Evolutionary conservation across 2,329 filamentous ascomycete species (phyloP), one percentile per base, ranked within the genome.

Genomic region (Byssoonygena ceratinophila): DNA sequence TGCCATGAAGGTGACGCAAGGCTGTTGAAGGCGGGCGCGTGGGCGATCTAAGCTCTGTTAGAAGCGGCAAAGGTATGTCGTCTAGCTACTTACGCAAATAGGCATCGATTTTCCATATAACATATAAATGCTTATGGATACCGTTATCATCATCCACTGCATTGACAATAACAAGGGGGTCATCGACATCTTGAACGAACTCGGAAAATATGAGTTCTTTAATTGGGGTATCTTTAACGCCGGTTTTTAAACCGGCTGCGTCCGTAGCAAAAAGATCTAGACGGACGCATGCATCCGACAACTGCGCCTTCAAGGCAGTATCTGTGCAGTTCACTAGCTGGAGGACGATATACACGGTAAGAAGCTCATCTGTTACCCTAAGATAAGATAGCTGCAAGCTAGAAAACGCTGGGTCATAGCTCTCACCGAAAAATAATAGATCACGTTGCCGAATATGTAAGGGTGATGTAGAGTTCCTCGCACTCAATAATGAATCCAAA

Each of bases 1-100:
- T 22, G 73, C 71, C 29, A 74, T 73, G 59, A 82, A 79, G 45
- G 79, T 72, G 23, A 82, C 69, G 4, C 73, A 74, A 31, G 78
- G 77, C 57, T 79, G 74, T 54, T 78, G 73, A 31, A 79, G 74
- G 53, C 77, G 74, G 51, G 74, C 71, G 53, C 76, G 70, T 51
- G 72, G 72, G 27, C 71, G 68, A 62, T 69, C 71, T 60, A 63
- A 57, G 37, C 49, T 18, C 14, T 3, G 37, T 9, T 12, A 41
- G 36, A 27, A 36, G 14, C 31, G 6, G 36, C 12, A 16, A 20
- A 8, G n/a, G 12, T 23, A n/a, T 41, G 8, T n/a, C 31, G 14
- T 12, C 1, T 16, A 20, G 12, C 23, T 16, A 59, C 68, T 59
- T 59, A 73, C 70, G 67, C 16, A 74, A 61, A 46, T 69, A 67